Percentiles rank a stretch among this genome's conserved stretches.
Evolutionary conservation across 2,329 filamentous ascomycete genomes (phyloP).

Genomic region (Clonostachys solani): DNA sequence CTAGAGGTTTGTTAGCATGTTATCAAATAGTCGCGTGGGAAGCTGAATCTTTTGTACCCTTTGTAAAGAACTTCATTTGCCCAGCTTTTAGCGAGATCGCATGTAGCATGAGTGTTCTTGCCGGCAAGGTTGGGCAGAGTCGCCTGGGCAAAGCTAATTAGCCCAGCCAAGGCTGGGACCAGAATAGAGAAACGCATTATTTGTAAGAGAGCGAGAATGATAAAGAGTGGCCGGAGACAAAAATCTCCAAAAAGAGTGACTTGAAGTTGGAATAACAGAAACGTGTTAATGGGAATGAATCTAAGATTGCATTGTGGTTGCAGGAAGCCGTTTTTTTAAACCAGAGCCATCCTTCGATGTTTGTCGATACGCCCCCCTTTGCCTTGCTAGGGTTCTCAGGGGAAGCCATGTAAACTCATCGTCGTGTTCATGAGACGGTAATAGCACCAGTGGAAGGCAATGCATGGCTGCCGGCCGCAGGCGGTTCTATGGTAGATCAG

Average conservation of each 20-base stretch:
- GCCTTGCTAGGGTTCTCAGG: too few species aligned
- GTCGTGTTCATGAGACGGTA: too few species aligned
- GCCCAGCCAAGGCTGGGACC: constrained; percentile 3
- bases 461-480: too few species aligned
- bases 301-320: too few species aligned
- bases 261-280: too few species aligned
- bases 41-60: not conserved
- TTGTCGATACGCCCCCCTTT: too few species aligned
- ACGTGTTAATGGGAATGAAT: too few species aligned
- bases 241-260: not conserved
- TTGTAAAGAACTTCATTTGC: constrained; percentile 7
- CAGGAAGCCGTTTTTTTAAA: too few species aligned
- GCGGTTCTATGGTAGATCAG: too few species aligned
- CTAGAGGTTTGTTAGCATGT: not conserved
- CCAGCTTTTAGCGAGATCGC: constrained; percentile 5
- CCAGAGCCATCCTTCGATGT: too few species aligned
- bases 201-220: not conserved
- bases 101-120: not conserved
- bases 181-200: constrained; percentile 5
- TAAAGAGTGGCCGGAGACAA: constrained; percentile 6
- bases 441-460: too few species aligned
- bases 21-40: not conserved
- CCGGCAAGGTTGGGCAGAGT: not conserved
- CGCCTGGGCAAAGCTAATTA: not conserved
- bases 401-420: too few species aligned